Percentiles rank a stretch among this genome's conserved stretches.
These are phyloP conservation scores for Venturiaceae sp. DNA, from an alignment of 2,329 filamentous ascomycete species.

Conservation along the genomic window DNA sequence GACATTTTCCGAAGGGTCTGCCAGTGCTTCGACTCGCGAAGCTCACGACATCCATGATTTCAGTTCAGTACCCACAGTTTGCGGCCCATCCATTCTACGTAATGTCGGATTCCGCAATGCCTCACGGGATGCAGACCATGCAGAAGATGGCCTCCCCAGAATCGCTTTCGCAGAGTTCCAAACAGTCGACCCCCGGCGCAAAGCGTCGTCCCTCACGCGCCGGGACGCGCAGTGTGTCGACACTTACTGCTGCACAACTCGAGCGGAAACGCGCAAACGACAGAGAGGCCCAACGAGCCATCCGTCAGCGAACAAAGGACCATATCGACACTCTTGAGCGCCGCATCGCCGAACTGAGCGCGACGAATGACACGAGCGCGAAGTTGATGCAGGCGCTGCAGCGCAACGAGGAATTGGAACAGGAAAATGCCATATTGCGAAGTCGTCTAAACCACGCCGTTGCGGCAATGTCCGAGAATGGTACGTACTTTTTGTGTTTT, in stretches of 20 bases:
- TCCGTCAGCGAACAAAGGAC: constrained; percentile 48
- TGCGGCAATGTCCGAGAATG: constrained; percentile 17
- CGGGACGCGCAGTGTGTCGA: constrained; percentile 47
- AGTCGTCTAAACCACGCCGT: constrained; percentile 37
- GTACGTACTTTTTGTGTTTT: constrained; percentile 3
- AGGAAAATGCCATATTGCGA: constrained; percentile 43
- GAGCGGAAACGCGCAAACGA: constrained; percentile 52
- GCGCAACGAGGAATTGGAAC: constrained; percentile 44
- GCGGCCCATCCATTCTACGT: constrained; percentile 6
- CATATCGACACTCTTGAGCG: constrained; percentile 49
- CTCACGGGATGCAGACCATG: background rate
- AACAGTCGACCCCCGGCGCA: constrained; percentile 9
- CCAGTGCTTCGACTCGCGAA: background rate
- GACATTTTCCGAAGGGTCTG: constrained; percentile 1
- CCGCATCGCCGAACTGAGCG: constrained; percentile 42
- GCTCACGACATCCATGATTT: constrained; percentile 9
- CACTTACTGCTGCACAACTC: constrained; percentile 46
- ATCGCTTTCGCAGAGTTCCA: background rate
- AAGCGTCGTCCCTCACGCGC: constrained; percentile 43
- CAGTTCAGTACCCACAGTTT: constrained; percentile 8
- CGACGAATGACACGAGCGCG: constrained; percentile 34
- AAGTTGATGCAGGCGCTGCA: constrained; percentile 42
- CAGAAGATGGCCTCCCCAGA: constrained; percentile 2
- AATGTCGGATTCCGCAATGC: constrained; percentile 7
- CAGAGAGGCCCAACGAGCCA: constrained; percentile 49